Percentiles rank a stretch among this genome's conserved stretches.
These are phyloP conservation scores for Carex kokanica DNA, from an alignment of 176 grass and related monocot species.

Conservation along the genomic window DNA sequence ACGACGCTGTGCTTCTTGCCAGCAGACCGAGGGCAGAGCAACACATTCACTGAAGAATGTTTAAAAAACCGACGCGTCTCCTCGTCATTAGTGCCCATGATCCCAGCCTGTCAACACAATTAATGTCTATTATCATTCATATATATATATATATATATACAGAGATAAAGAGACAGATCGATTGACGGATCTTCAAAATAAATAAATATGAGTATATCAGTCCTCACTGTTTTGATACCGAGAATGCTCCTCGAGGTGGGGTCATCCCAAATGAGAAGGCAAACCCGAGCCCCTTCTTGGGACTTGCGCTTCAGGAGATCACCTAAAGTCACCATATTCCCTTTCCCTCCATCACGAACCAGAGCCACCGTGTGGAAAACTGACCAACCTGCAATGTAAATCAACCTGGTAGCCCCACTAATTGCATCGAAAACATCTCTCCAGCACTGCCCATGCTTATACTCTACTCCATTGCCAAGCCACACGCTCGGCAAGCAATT, in stretches of 20 bases:
- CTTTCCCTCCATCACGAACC: constrained; percentile 30
- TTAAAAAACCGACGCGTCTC: constrained; percentile 79
- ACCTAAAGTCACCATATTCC: constrained; percentile 33
- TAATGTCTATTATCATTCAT: neutral
- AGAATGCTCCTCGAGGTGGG: constrained; percentile 75
- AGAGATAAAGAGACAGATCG: neutral
- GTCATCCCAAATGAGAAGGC: constrained; percentile 89
- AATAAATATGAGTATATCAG: neutral
- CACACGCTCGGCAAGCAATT: constrained; percentile 59
- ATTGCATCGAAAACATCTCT: constrained; percentile 75
- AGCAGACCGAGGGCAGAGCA: constrained; percentile 70
- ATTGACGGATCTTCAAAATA: neutral
- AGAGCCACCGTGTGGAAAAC: constrained; percentile 77
- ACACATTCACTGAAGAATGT: constrained; percentile 69
- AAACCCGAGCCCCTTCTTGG: constrained; percentile 63
- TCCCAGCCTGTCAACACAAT: constrained; percentile 42
- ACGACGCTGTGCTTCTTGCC: constrained; percentile 73
- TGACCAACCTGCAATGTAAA: constrained; percentile 84
- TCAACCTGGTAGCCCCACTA: constrained; percentile 50
- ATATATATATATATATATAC: too few species aligned
- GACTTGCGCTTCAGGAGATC: constrained; percentile 77
- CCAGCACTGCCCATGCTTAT: constrained; percentile 79
- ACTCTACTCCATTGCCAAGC: constrained; percentile 56
- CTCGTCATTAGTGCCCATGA: constrained; percentile 90
- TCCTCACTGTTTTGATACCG: constrained; percentile 52